Conservation (phyloP, 768 basidiomycete species). For the Pleurotus citrinopileatus region DNA sequence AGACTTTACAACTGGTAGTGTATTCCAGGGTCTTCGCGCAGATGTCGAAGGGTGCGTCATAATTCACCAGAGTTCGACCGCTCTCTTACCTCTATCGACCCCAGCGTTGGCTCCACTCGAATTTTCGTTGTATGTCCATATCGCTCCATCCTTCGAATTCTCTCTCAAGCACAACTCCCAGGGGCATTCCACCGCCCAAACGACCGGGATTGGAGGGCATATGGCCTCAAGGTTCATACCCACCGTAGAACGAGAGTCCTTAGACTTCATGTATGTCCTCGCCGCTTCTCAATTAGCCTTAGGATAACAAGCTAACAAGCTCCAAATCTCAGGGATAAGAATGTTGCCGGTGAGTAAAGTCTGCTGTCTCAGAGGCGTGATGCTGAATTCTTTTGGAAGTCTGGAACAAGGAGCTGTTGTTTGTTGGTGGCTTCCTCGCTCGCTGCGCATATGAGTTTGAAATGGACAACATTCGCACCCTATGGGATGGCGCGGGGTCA, state of each 20-base stretch:
- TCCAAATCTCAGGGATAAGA: conserved; percentile 57
- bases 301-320: neutral
- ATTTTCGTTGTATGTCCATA: conserved; percentile 73
- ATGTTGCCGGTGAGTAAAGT: conserved; percentile 60
- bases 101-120: conserved; percentile 62
- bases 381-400: conserved; percentile 32
- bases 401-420: conserved; percentile 90
- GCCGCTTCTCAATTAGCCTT: too few species aligned
- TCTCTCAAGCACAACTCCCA: conserved; percentile 22
- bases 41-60: conserved; percentile 73
- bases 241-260: conserved; percentile 93
- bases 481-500: conserved; percentile 54
- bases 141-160: neutral
- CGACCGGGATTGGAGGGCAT: conserved; percentile 72
- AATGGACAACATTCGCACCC: conserved; percentile 52
- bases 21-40: conserved; percentile 85
- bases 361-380: conserved; percentile 7
- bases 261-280: conserved; percentile 75
- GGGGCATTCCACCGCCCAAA: conserved; percentile 92
- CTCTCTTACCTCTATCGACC: conserved; percentile 7
- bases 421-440: conserved; percentile 78
- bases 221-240: conserved; percentile 86
- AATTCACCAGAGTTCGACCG: neutral
- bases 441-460: conserved; percentile 86
- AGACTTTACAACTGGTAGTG: conserved; percentile 63